Conservation (phyloP, 2,329 filamentous ascomycete species). For the Cercospora citrullina region DNA sequence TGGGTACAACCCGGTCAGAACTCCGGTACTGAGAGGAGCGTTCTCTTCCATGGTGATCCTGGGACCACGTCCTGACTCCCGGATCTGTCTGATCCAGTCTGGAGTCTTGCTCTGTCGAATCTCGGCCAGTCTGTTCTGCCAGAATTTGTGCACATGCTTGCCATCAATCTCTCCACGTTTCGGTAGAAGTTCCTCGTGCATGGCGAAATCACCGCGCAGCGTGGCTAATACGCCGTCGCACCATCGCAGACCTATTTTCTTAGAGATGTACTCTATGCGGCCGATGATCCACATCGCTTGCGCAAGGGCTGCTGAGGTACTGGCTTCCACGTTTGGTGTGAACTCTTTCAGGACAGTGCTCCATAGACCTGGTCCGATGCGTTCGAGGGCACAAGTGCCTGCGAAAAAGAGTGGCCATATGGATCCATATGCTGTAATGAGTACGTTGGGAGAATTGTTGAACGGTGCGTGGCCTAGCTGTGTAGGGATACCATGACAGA, state of each 20-base stretch:
- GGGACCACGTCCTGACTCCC: constrained; percentile 20
- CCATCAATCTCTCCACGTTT: constrained; percentile 10
- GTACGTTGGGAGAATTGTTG: constrained; percentile 29
- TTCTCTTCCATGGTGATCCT: constrained; percentile 22
- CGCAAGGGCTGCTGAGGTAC: constrained; percentile 28
- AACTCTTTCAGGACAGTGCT: constrained; percentile 12
- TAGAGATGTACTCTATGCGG: constrained; percentile 35
- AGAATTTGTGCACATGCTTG: constrained; percentile 8
- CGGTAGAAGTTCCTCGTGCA: constrained; percentile 23
- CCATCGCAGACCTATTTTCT: constrained; percentile 34
- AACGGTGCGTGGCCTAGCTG: constrained; percentile 34
- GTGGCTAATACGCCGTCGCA: constrained; percentile 36
- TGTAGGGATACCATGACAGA: constrained; percentile 33
- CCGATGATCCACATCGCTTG: constrained; percentile 37
- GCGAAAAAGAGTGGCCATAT: constrained; percentile 41
- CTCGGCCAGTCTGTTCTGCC: constrained; percentile 12
- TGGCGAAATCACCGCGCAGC: constrained; percentile 34
- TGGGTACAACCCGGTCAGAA: not conserved
- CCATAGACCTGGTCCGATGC: constrained; percentile 26
- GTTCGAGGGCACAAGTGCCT: constrained; percentile 36
- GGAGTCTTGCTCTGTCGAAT: constrained; percentile 9
- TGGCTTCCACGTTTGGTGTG: constrained; percentile 10
- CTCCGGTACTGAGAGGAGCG: constrained; percentile 11
- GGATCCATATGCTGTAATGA: constrained; percentile 35
- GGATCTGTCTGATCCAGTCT: constrained; percentile 21